Percentiles rank a stretch among this genome's conserved stretches.
Evolutionary conservation across 2,329 filamentous ascomycete species (phyloP).

Genomic region (Monosporascus sp.): DNA sequence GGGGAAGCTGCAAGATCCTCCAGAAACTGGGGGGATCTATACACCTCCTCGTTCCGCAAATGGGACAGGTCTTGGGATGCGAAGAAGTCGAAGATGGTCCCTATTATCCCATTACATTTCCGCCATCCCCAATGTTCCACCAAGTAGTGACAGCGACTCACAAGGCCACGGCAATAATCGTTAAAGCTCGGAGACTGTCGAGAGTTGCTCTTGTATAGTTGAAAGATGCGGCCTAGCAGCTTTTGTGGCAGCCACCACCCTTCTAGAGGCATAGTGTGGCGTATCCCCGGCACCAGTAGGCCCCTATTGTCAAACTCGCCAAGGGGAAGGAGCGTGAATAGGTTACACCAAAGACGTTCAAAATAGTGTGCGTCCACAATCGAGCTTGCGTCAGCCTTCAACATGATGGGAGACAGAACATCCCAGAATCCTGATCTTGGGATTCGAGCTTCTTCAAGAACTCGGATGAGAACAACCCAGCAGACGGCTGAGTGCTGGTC

Average conservation of each 20-base stretch:
- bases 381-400: constrained; percentile 27
- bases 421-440: constrained; percentile 57
- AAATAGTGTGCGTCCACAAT: constrained; percentile 40
- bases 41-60: constrained; percentile 59
- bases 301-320: constrained; percentile 54
- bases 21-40: constrained; percentile 55
- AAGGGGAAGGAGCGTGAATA: constrained; percentile 58
- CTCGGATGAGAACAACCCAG: constrained; percentile 55
- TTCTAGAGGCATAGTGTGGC: constrained; percentile 38
- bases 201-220: constrained; percentile 49
- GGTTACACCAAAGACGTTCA: constrained; percentile 51
- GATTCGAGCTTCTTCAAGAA: constrained; percentile 44
- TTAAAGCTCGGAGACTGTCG: constrained; percentile 58
- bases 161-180: constrained; percentile 54
- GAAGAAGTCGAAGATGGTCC: constrained; percentile 63
- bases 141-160: constrained; percentile 57
- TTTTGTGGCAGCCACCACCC: constrained; percentile 57
- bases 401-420: constrained; percentile 40
- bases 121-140: constrained; percentile 63
- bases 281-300: constrained; percentile 34
- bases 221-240: constrained; percentile 51
- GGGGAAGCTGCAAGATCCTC: constrained; percentile 45
- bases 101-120: constrained; percentile 50
- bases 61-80: constrained; percentile 56
- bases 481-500: constrained; percentile 41